Evolutionary conservation across 306 rosid species (phyloP).

Genomic region (Cicer bijugum): DNA sequence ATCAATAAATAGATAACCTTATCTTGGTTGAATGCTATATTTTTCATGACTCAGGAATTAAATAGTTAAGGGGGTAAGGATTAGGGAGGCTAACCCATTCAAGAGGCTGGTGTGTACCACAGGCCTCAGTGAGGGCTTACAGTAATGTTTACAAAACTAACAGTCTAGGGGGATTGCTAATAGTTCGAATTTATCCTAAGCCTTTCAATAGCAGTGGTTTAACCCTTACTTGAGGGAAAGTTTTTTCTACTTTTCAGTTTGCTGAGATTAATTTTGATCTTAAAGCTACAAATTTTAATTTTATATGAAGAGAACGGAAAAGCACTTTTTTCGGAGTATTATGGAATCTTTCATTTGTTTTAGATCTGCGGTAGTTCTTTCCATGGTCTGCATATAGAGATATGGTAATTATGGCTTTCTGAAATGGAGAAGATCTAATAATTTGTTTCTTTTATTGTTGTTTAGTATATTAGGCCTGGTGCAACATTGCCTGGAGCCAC

Average conservation of each 20-base stretch:
- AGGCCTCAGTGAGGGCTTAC: constrained; percentile 13
- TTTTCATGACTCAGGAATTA: constrained; percentile 30
- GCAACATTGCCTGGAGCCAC: constrained; percentile 78
- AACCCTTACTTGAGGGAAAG: background rate
- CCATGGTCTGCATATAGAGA: constrained; percentile 30
- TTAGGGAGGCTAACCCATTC: constrained; percentile 4
- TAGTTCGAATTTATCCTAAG: constrained; percentile 13
- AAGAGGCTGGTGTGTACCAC: constrained; percentile 17
- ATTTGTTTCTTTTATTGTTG: constrained; percentile 36
- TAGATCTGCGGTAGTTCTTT: constrained; percentile 26
- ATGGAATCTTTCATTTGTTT: constrained; percentile 27
- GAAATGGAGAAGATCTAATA: constrained; percentile 32
- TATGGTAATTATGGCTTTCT: constrained; percentile 19
- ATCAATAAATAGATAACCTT: constrained; percentile 18
- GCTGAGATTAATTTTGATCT: constrained; percentile 16
- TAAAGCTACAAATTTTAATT: background rate
- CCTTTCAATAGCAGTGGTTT: constrained; percentile 15
- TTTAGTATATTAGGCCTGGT: constrained; percentile 97
- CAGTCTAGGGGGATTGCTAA: constrained; percentile 15
- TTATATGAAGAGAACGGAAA: constrained; percentile 9
- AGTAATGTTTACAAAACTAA: constrained; percentile 7
- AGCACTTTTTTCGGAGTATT: constrained; percentile 18
- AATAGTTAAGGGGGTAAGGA: background rate
- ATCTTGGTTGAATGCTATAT: constrained; percentile 10
- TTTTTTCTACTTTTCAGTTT: constrained; percentile 24